Base-by-base conservation (phyloP, 805 yeast species). In the Saccharomycodes ludwigii region DNA sequence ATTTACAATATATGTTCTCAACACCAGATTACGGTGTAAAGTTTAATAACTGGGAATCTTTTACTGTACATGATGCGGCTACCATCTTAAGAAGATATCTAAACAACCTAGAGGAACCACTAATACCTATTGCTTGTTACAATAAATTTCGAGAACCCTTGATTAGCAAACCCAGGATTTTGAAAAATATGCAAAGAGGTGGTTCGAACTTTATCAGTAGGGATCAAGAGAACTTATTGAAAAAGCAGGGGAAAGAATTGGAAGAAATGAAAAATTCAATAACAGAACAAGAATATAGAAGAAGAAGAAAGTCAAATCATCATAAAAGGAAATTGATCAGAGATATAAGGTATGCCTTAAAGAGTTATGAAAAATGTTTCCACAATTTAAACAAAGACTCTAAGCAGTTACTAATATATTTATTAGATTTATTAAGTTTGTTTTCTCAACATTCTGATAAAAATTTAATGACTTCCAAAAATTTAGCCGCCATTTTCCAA, bases 51-150 rank as follows among this genome's bases (percentile, higher is more conserved):
- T 91, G 97, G 98, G 85, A 82, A 30, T 26, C 23, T 23, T 91
- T 73, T 57, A 83, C 85, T 1, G 96, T 88, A 9, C 98, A 91
- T 58, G 99, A 91, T 55, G 96, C 95, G 1, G 94, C 97, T 2
- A 81, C 91, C 13, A 64, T 91, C 15, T 68, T 91, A 36, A 68
- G 97, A 50, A 65, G 98, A 35, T 91, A 71, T 52, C 64, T 91
- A 39, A 84, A 85, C 48, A 76, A 84, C 27, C 66, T 91, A 34
- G 93, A 95, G 1, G 97, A 91, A 47, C 97, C 97, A 0, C 65
- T 91, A 34, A 75, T 91, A 14, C 95, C 97, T 1, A 60, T 83
- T 21, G 67, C 67, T 4, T 57, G 73, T 38, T 91, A 88, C 52
- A 83, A 80, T 42, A 62, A 63, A 18, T 91, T 88, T 49, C 67